phyloP scores from a whole-genome alignment of 805 yeast genomes.

The Starmerella powellii region DNA sequence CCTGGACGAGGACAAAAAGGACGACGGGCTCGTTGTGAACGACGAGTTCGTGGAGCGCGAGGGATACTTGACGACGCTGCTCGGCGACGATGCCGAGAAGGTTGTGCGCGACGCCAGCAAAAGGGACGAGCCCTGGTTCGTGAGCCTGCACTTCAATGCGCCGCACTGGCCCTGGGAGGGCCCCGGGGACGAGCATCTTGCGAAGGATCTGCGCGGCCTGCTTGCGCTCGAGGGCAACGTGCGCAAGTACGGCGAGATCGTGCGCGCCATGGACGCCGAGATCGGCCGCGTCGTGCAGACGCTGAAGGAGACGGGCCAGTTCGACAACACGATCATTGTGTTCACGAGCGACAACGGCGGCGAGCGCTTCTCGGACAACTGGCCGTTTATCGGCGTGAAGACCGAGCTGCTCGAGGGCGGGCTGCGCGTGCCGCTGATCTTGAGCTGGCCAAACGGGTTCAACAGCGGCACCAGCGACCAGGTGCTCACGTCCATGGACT shows the following conservation, averaged over 20 bases:
- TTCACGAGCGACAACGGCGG: slow-evolving; percentile 59
- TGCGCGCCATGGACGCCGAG: slow-evolving; percentile 41
- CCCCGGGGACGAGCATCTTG: slow-evolving; percentile 33
- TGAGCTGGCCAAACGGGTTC: slow-evolving; percentile 34
- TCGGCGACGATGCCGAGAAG: slow-evolving; percentile 27
- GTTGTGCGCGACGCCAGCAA: slow-evolving; percentile 28
- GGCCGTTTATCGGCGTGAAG: slow-evolving; percentile 41
- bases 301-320: slow-evolving; percentile 34
- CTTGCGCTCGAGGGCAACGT: slow-evolving; percentile 43
- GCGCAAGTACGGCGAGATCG: slow-evolving; percentile 51
- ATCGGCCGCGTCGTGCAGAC: slow-evolving; percentile 39
- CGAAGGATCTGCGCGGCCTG: slow-evolving; percentile 38
- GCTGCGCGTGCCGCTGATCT: slow-evolving; percentile 43
- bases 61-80: slow-evolving; percentile 22
- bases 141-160: slow-evolving; percentile 46
- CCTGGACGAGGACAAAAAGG: slow-evolving; percentile 6
- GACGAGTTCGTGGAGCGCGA: slow-evolving; percentile 20
- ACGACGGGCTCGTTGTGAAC: slow-evolving; percentile 19
- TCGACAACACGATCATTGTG: slow-evolving; percentile 44
- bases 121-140: slow-evolving; percentile 42
- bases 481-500: slow-evolving; percentile 49
- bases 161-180: slow-evolving; percentile 63
- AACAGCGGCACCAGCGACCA: slow-evolving; percentile 25
- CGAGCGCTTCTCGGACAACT: slow-evolving; percentile 48
- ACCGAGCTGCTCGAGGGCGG: slow-evolving; percentile 53